phyloP scores from a whole-genome alignment of 2,329 filamentous ascomycete species.

The Plectosphaerella plurivora region DNA sequence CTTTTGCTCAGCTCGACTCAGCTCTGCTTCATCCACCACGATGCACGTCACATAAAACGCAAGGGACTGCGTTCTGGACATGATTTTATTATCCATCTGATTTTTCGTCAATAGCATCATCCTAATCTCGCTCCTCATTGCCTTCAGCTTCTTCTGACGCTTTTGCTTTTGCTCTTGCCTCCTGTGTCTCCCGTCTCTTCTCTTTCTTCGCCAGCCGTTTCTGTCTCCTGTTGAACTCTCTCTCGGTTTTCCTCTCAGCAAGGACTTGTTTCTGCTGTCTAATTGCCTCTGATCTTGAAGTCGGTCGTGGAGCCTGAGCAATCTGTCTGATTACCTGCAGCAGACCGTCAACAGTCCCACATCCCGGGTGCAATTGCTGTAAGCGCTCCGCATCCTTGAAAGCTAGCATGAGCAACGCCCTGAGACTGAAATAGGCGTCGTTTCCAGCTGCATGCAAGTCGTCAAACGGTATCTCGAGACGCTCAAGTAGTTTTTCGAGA shows the following conservation, averaged over 20 bases:
- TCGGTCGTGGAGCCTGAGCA: background rate
- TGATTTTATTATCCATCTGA: background rate
- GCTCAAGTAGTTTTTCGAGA: constrained; percentile 14
- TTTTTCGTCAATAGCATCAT: background rate
- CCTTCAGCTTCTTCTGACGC: background rate
- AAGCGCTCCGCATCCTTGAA: constrained; percentile 5
- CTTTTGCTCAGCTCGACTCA: too few relatives aligned
- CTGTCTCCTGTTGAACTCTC: background rate
- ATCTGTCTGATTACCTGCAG: background rate
- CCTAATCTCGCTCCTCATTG: background rate
- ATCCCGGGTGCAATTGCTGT: background rate
- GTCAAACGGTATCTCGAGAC: constrained; percentile 12
- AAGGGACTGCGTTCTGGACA: background rate
- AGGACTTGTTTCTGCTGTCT: background rate
- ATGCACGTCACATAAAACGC: too few relatives aligned
- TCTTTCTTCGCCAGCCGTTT: background rate
- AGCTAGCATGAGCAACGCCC: constrained; percentile 8
- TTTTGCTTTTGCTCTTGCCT: background rate
- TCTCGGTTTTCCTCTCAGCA: background rate
- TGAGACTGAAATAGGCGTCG: constrained; percentile 20
- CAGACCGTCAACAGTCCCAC: background rate
- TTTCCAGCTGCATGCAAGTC: constrained; percentile 19
- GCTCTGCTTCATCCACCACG: too few relatives aligned
- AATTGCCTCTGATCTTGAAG: background rate
- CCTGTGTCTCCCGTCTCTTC: background rate